A percentile compares a stretch with the other conserved stretches of the same genome.
These are phyloP conservation scores for Hyaloscypha finlandica DNA, from an alignment of 495 filamentous ascomycete species.

Conservation along the genomic window DNA sequence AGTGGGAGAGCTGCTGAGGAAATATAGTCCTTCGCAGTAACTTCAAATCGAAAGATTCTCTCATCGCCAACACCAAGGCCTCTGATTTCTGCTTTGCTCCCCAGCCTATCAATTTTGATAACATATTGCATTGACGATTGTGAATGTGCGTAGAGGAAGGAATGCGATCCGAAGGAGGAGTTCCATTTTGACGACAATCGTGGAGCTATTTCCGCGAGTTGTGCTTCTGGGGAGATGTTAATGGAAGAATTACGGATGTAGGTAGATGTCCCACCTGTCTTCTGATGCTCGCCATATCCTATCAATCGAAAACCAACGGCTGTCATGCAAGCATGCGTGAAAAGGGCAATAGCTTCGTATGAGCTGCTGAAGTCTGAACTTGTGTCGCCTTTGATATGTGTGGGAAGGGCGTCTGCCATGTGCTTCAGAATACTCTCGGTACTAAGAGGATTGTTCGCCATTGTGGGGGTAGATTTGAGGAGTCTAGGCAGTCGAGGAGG, in stretches of 20 bases:
- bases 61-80: constrained; percentile 80
- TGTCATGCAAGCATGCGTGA: constrained; percentile 80
- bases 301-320: constrained; percentile 79
- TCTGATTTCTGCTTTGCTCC: constrained; percentile 78
- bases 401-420: constrained; percentile 60
- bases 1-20: constrained; percentile 50
- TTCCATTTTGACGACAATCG: constrained; percentile 84
- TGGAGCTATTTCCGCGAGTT: constrained; percentile 44
- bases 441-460: constrained; percentile 38
- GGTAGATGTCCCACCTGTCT: constrained; percentile 50
- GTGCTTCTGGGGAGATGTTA: constrained; percentile 38
- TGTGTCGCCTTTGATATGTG: constrained; percentile 50
- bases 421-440: constrained; percentile 46
- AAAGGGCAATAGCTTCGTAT: constrained; percentile 83
- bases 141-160: constrained; percentile 87
- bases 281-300: constrained; percentile 80
- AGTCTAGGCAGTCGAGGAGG: neutral
- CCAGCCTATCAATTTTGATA: constrained; percentile 78
- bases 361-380: constrained; percentile 68
- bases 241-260: neutral
- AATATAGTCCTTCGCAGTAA: constrained; percentile 75
- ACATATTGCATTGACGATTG: constrained; percentile 87
- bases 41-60: constrained; percentile 73
- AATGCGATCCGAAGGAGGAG: constrained; percentile 59
- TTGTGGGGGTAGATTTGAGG: neutral